Conservation (phyloP, 768 basidiomycete species). For the Kondoa subrosea region DNA sequence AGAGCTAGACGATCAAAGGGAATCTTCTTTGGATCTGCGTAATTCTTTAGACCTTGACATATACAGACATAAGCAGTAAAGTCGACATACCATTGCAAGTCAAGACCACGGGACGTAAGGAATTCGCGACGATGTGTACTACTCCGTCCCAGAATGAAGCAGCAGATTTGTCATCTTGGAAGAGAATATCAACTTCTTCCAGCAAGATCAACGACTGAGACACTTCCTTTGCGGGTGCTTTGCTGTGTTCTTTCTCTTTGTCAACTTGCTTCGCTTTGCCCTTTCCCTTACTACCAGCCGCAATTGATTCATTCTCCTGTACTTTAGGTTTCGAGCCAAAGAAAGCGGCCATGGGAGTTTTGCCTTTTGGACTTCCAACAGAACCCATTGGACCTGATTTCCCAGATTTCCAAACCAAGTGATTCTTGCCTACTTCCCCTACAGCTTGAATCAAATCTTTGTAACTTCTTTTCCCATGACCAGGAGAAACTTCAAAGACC, state of each 20-base stretch:
- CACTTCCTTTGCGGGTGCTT: constrained; percentile 28
- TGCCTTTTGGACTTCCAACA: constrained; percentile 15
- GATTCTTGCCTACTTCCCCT: constrained; percentile 87
- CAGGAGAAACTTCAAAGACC: constrained; percentile 90
- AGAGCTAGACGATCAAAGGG: constrained; percentile 59
- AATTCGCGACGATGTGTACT: constrained; percentile 59
- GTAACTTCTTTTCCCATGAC: constrained; percentile 74
- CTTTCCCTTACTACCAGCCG: constrained; percentile 5
- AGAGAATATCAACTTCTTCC: constrained; percentile 90
- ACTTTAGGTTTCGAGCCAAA: constrained; percentile 11
- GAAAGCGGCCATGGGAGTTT: constrained; percentile 11
- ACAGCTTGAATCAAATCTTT: constrained; percentile 59
- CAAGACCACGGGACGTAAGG: constrained; percentile 72
- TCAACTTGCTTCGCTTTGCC: constrained; percentile 7
- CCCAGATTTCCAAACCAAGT: constrained; percentile 42
- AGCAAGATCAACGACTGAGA: constrained; percentile 76
- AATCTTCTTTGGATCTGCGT: constrained; percentile 51
- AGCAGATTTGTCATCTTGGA: constrained; percentile 49
- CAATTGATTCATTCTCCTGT: constrained; percentile 9
- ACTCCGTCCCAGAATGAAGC: constrained; percentile 45
- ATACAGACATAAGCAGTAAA: too few species aligned
- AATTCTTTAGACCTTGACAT: too few species aligned
- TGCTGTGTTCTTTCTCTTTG: not conserved
- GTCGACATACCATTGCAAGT: constrained; percentile 68
- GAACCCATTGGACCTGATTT: not conserved